Base-by-base conservation (phyloP, 495 filamentous ascomycete species). In the Clavariopsis aquatica region DNA sequence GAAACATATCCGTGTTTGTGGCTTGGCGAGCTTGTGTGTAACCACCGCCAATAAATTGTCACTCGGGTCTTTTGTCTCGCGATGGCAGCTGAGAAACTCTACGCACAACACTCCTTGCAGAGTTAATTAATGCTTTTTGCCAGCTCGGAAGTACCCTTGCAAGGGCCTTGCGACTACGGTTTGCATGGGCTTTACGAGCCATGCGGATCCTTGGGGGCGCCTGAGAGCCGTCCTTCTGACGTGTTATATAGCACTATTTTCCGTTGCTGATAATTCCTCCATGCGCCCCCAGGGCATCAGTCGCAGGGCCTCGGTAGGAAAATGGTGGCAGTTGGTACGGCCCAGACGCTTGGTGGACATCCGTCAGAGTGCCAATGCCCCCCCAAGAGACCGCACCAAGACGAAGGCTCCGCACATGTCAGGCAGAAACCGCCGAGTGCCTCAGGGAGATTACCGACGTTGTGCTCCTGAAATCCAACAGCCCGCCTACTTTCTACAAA, bases 11-110 rank as follows among this genome's bases (percentile, higher is more conserved):
- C 52, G 57, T 54, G 28, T 61, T 62, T 66, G 41, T 38, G 27
- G 49, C 58, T 57, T 62, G 52, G 64, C 64, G 41, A 19, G 57
- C 41, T 52, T 66, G 51, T 52, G 45, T 34, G 36, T 36, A 38
- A 47, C 51, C 53, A 51, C 10, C 52, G 57, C 57, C 52, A 67
- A 58, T 67, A 58, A 57, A 49, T 24, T 22, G 19, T 49, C 23
- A 66, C 52, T 65, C 66, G 66, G 66, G 10, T 52, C 57, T 54
- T n/a, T 59, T 66, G 62, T 69, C 62, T 58, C 24, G 61, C 66
- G 52, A 57, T 47, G 57, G 66, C 38, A 65, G 57, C 57, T 60
- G 66, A 53, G 59, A 68, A 34, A 6, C 6, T 34, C 31, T 6
- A 6, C 31, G 23, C 26, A 28, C 38, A 23, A 15, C 45, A 29